Percentiles rank a stretch among this genome's conserved stretches.
These are phyloP conservation scores for Dactylonectria macrodidyma DNA, from an alignment of 2,329 filamentous ascomycete species.

Conservation along the genomic window DNA sequence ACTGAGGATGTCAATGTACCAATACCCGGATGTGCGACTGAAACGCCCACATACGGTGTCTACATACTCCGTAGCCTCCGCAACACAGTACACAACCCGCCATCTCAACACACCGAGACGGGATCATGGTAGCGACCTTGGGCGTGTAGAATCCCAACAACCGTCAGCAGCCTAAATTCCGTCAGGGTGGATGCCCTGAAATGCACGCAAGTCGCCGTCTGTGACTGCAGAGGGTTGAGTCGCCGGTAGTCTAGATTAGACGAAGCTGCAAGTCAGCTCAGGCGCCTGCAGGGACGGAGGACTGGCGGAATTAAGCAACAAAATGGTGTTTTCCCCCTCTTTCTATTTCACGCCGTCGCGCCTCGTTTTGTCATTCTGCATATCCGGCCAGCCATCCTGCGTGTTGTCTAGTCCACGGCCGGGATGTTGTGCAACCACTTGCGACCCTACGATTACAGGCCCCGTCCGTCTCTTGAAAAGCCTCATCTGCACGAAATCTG, in stretches of 20 bases:
- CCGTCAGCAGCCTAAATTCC: neutral
- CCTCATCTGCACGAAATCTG: neutral
- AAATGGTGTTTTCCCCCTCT: constrained; percentile 5
- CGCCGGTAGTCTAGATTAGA: constrained; percentile 9
- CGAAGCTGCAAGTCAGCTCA: neutral
- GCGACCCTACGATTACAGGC: neutral
- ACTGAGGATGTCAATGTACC: neutral
- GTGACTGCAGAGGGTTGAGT: constrained; percentile 20
- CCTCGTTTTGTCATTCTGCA: constrained; percentile 1
- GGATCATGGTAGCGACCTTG: neutral
- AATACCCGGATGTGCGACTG: too few species aligned
- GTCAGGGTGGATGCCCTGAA: neutral
- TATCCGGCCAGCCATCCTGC: neutral
- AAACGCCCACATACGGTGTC: too few species aligned
- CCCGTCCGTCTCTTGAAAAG: neutral
- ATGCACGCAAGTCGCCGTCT: too few species aligned
- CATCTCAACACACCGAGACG: neutral
- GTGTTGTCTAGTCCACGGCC: neutral
- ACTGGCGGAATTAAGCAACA: constrained; percentile 7
- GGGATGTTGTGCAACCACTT: neutral
- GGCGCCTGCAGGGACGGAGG: neutral
- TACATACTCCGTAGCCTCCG: too few species aligned
- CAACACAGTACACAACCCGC: too few species aligned
- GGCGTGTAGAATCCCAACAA: too few species aligned
- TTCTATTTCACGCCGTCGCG: neutral